Conservation (phyloP, 305 asterid genomes). For the Salvia sclarea region DNA sequence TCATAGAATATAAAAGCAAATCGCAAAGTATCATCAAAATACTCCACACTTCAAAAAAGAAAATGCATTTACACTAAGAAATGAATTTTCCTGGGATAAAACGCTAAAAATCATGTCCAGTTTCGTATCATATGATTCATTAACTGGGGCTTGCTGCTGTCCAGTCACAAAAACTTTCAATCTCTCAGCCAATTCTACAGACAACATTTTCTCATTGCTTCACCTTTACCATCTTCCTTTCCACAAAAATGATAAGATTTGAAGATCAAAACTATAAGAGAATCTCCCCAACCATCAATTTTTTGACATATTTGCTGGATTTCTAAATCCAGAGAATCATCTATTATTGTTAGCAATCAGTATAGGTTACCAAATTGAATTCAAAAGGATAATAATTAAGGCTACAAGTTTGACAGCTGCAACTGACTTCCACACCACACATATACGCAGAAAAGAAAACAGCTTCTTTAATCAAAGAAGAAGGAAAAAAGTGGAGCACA, state of each 20-base stretch:
- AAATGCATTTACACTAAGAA: background rate
- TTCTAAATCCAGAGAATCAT: background rate
- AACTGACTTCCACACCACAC: constrained; percentile 17
- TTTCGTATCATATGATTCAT: constrained; percentile 7
- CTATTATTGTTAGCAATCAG: constrained; percentile 3
- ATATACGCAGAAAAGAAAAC: background rate
- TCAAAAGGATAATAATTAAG: background rate
- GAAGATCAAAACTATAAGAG: background rate
- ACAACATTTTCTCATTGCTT: background rate
- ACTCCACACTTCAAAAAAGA: background rate
- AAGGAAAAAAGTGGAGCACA: background rate
- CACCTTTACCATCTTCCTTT: background rate
- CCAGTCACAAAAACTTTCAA: background rate
- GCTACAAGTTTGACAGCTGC: constrained; percentile 14
- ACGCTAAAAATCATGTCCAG: background rate
- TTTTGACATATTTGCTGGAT: background rate
- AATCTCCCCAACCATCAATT: background rate
- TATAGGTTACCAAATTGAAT: background rate
- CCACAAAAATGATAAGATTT: background rate
- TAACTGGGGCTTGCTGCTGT: background rate
- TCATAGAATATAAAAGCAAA: background rate
- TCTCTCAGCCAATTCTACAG: background rate
- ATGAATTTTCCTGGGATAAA: background rate
- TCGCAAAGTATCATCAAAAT: background rate
- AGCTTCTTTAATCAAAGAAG: background rate